These are phyloP conservation scores for Saturnispora dispora DNA, from an alignment of 805 yeast genomes.

Conservation along the genomic window DNA sequence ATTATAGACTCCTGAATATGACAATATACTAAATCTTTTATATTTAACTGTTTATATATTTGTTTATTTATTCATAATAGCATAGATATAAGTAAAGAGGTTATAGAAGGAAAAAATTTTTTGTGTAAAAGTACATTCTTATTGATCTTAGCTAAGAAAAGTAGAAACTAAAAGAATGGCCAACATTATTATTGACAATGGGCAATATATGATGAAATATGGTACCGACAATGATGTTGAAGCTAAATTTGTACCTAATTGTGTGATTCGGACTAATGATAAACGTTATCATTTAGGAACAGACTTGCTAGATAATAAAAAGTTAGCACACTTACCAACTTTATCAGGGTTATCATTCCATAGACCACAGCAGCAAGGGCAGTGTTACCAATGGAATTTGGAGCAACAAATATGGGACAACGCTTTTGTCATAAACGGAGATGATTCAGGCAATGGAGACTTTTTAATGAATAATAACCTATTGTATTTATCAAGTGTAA, in stretches of 20 bases:
- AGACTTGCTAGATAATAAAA: constrained; percentile 30
- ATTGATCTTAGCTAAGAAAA: not conserved
- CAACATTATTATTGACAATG: constrained; percentile 73
- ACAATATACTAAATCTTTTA: not conserved
- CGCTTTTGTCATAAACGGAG: constrained; percentile 37
- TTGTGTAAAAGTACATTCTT: not conserved
- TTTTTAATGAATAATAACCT: constrained; percentile 45
- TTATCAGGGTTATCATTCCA: constrained; percentile 58
- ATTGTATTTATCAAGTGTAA: constrained; percentile 71
- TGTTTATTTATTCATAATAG: not conserved
- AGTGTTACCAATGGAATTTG: constrained; percentile 82
- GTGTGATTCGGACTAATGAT: constrained; percentile 67
- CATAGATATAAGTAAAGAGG: not conserved
- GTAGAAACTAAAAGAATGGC: constrained; percentile 12
- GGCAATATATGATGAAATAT: constrained; percentile 71
- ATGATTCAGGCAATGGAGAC: constrained; percentile 27
- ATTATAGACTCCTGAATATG: not conserved
- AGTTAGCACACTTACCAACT: constrained; percentile 45
- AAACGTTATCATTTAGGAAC: constrained; percentile 67
- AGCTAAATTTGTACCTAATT: constrained; percentile 54
- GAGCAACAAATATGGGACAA: constrained; percentile 90
- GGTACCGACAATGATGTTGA: constrained; percentile 38
- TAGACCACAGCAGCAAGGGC: constrained; percentile 85
- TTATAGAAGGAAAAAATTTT: not conserved
- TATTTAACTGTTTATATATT: not conserved